phyloP scores from a whole-genome alignment of 2,329 filamentous ascomycete genomes.

The Paecilomyces dactylethromorphus region DNA sequence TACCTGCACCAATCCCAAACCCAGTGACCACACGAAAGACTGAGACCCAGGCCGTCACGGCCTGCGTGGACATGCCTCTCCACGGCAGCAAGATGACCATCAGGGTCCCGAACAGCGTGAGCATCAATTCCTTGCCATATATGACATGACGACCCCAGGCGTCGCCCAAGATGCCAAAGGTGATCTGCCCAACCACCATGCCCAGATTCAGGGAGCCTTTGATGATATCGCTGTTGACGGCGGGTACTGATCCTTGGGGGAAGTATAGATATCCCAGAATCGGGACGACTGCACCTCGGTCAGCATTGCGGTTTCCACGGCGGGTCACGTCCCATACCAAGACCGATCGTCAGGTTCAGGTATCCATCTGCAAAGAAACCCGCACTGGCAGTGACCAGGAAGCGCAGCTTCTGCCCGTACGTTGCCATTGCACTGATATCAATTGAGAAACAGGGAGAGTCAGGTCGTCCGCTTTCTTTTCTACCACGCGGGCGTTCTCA shows the following conservation, averaged over 20 bases:
- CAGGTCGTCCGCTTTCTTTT: not conserved
- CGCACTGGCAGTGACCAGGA: constrained; percentile 15
- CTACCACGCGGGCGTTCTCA: too few species aligned
- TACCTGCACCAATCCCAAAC: constrained; percentile 17
- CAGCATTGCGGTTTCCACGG: not conserved
- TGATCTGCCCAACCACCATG: constrained; percentile 2
- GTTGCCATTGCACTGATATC: constrained; percentile 5
- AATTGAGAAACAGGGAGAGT: constrained; percentile 2
- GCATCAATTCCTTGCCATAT: constrained; percentile 19
- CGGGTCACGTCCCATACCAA: constrained; percentile 9
- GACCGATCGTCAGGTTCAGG: constrained; percentile 19
- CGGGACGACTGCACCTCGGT: constrained; percentile 12
- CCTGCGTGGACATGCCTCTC: constrained; percentile 8
- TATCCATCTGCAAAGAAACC: constrained; percentile 22
- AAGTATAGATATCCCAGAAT: constrained; percentile 20
- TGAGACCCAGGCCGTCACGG: constrained; percentile 9
- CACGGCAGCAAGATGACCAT: constrained; percentile 18
- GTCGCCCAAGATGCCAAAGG: constrained; percentile 11
- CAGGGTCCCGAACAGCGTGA: constrained; percentile 17
- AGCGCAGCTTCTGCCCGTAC: constrained; percentile 13
- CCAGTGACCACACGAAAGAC: constrained; percentile 17
- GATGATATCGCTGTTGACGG: constrained; percentile 13
- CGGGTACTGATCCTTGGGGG: constrained; percentile 11
- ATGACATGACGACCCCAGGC: constrained; percentile 17
- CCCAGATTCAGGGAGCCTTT: constrained; percentile 10